Evolutionary conservation across 352 stramenopile species (phyloP).

Genomic region (Phytophthora tentaculata): DNA sequence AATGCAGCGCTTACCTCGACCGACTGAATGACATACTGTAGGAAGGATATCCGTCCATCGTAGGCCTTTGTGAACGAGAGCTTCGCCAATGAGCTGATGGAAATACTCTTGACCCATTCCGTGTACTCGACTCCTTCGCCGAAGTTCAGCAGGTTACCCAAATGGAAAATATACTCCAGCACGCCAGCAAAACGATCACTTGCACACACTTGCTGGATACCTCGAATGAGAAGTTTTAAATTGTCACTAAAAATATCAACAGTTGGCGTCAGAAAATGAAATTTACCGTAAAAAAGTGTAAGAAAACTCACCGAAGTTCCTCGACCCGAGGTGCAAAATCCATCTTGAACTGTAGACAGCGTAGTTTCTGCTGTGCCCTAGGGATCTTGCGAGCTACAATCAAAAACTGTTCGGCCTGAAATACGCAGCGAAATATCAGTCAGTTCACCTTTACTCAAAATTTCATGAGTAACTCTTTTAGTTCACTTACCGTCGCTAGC

Average conservation of each 20-base stretch:
- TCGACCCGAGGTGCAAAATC: conserved; percentile 71
- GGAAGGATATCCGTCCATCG: conserved; percentile 69
- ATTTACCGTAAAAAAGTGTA: too few relatives aligned
- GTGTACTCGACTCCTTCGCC: conserved; percentile 58
- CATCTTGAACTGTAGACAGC: conserved; percentile 81
- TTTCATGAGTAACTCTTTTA: neutral
- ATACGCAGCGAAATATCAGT: conserved; percentile 1
- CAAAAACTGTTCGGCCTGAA: conserved; percentile 76
- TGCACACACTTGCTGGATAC: conserved; percentile 73
- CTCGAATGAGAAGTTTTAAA: conserved; percentile 70
- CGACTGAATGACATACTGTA: conserved; percentile 83
- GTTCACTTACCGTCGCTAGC: conserved; percentile 48
- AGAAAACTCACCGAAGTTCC: conserved; percentile 68
- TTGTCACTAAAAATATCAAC: conserved; percentile 43
- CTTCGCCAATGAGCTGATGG: conserved; percentile 78
- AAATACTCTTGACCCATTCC: conserved; percentile 65
- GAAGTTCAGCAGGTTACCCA: conserved; percentile 75
- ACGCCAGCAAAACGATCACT: conserved; percentile 68
- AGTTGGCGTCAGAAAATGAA: neutral
- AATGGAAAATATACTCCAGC: conserved; percentile 74
- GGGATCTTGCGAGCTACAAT: conserved; percentile 65
- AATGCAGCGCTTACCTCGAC: conserved; percentile 49
- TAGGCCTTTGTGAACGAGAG: conserved; percentile 86
- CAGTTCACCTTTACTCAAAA: neutral
- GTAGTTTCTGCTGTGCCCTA: conserved; percentile 73